These are phyloP conservation scores for Haplosporangium sp. DNA, from an alignment of 371 early-diverging fungal species.

Conservation along the genomic window DNA sequence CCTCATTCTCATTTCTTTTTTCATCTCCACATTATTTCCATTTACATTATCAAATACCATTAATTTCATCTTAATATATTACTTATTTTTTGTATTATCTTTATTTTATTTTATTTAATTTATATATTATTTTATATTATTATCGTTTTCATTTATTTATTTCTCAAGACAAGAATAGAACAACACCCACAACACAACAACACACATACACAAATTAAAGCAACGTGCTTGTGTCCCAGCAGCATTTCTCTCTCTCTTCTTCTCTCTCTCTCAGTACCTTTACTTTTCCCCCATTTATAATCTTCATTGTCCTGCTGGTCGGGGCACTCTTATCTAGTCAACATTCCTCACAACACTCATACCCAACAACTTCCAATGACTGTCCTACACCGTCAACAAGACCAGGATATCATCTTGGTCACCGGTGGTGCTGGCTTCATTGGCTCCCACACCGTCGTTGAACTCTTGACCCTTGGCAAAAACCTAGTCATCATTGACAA, in stretches of 20 bases:
- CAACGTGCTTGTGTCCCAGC: constrained; percentile 2
- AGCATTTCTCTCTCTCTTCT: neutral
- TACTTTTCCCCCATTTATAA: neutral
- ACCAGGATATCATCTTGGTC: constrained; percentile 65
- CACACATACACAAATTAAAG: neutral
- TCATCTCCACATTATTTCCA: too few species aligned
- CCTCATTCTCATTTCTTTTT: too few species aligned
- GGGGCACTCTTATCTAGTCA: constrained; percentile 5
- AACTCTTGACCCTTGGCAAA: constrained; percentile 76
- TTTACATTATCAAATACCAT: too few species aligned
- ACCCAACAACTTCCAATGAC: constrained; percentile 14
- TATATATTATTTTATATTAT: too few species aligned
- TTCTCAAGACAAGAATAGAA: neutral
- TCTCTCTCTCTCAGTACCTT: constrained; percentile 7
- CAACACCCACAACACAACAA: too few species aligned
- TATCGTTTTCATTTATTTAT: neutral
- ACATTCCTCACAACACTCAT: constrained; percentile 9
- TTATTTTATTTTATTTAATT: too few species aligned
- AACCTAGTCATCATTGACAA: constrained; percentile 88
- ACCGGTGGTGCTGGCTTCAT: constrained; percentile 87
- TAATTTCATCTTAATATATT: too few species aligned
- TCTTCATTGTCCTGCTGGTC: constrained; percentile 23
- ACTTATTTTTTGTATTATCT: too few species aligned
- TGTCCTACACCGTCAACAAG: constrained; percentile 8
- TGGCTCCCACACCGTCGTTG: constrained; percentile 93